Conservation (phyloP, 2,329 filamentous ascomycete species). For the Aurifilum marmelostoma region DNA sequence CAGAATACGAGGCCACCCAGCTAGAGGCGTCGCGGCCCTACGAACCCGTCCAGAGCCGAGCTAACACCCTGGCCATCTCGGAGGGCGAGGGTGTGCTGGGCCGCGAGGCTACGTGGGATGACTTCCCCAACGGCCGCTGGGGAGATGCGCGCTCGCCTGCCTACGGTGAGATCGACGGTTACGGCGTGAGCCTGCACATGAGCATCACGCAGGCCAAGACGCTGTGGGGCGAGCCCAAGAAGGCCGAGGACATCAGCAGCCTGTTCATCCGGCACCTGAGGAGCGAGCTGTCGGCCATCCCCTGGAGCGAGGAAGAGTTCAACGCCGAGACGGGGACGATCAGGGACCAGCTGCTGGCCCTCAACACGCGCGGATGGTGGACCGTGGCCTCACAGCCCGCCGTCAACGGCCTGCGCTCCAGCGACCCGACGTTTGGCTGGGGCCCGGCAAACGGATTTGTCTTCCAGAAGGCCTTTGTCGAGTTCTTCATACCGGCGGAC, state of each 20-base stretch:
- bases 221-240: conserved; percentile 81
- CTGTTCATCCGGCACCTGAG: conserved; percentile 82
- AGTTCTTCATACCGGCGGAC: conserved; percentile 80
- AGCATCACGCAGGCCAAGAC: conserved; percentile 80
- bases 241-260: conserved; percentile 70
- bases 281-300: conserved; percentile 79
- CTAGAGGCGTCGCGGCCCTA: conserved; percentile 77
- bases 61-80: conserved; percentile 88
- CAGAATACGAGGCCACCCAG: conserved; percentile 72
- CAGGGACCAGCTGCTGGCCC: conserved; percentile 69
- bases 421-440: conserved; percentile 86
- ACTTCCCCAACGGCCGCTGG: conserved; percentile 95
- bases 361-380: conserved; percentile 91
- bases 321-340: conserved; percentile 85
- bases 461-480: conserved; percentile 97
- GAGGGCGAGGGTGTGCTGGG: conserved; percentile 90
- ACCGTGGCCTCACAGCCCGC: conserved; percentile 94
- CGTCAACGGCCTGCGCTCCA: conserved; percentile 81
- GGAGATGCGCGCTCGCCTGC: conserved; percentile 91
- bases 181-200: conserved; percentile 93
- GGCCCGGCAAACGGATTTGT: conserved; percentile 90
- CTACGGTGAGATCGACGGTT: conserved; percentile 97
- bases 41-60: conserved; percentile 74
- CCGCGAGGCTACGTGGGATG: conserved; percentile 96
- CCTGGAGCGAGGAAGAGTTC: conserved; percentile 91